phyloP scores from a whole-genome alignment of 495 filamentous ascomycete species.

The Penicillium crystallinum region DNA sequence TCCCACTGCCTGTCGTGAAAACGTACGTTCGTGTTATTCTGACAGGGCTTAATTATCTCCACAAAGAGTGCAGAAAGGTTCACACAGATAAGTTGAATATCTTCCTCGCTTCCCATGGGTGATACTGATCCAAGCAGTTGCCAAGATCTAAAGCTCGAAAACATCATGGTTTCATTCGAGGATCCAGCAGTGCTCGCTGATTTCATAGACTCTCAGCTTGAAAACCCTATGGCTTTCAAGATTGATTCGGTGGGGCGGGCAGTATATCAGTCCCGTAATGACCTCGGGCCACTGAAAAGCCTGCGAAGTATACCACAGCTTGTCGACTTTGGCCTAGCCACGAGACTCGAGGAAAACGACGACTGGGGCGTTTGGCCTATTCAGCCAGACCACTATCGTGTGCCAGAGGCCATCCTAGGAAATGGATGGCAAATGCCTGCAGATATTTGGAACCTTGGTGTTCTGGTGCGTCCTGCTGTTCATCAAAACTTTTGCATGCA shows the following conservation, averaged over 20 bases:
- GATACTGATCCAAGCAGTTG: constrained; percentile 21
- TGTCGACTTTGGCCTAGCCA: constrained; percentile 84
- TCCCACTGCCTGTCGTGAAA: constrained; percentile 33
- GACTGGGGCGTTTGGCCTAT: constrained; percentile 39
- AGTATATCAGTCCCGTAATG: constrained; percentile 37
- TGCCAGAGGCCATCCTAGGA: constrained; percentile 41
- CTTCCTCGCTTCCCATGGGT: constrained; percentile 13
- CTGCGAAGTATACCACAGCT: constrained; percentile 54
- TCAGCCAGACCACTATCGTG: constrained; percentile 41
- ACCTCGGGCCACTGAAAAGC: constrained; percentile 37
- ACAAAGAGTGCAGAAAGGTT: constrained; percentile 36
- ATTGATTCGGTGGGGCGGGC: constrained; percentile 26
- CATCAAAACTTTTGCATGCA: constrained; percentile 18
- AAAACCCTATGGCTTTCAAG: constrained; percentile 38
- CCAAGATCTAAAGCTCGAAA: constrained; percentile 45
- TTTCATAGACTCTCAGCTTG: constrained; percentile 33
- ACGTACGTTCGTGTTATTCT: constrained; percentile 37
- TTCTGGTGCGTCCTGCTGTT: constrained; percentile 35
- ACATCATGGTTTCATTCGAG: constrained; percentile 44
- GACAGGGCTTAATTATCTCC: constrained; percentile 43
- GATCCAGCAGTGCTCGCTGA: constrained; percentile 37
- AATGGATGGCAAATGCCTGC: constrained; percentile 37
- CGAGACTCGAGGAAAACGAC: constrained; percentile 46
- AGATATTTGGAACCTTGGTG: constrained; percentile 43
- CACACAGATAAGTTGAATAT: constrained; percentile 28